These are phyloP conservation scores for Geotrichum cucujoidarum DNA, from an alignment of 1,139 yeast genomes.

Conservation along the genomic window DNA sequence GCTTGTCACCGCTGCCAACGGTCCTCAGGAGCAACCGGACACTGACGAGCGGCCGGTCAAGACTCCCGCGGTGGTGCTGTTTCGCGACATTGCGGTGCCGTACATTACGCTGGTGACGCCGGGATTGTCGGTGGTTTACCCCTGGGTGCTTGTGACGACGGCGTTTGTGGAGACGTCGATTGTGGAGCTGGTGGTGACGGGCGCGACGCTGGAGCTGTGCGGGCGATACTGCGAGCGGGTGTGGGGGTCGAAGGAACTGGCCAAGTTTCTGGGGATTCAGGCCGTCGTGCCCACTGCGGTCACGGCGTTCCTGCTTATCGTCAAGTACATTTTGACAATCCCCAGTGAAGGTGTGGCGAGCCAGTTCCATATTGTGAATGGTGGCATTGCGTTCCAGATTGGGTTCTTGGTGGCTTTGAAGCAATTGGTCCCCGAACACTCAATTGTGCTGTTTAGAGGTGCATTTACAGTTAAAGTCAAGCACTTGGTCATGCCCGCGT, in stretches of 20 bases:
- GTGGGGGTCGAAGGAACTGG: constrained; percentile 58
- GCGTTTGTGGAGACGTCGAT: constrained; percentile 65
- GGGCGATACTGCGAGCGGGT: constrained; percentile 49
- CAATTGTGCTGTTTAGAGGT: constrained; percentile 62
- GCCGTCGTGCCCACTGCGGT: constrained; percentile 57
- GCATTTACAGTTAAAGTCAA: constrained; percentile 58
- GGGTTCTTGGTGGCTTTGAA: constrained; percentile 82
- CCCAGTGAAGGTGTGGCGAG: constrained; percentile 22
- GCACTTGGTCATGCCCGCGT: constrained; percentile 62
- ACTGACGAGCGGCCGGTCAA: constrained; percentile 15
- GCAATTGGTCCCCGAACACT: constrained; percentile 86
- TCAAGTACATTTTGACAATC: constrained; percentile 35
- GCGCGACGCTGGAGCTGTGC: constrained; percentile 50
- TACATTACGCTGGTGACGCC: constrained; percentile 64
- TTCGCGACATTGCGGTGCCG: constrained; percentile 50
- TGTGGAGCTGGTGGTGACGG: constrained; percentile 47
- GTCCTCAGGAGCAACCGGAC: constrained; percentile 15
- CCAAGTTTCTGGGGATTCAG: constrained; percentile 53
- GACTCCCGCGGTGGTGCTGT: constrained; percentile 23
- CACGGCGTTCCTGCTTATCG: constrained; percentile 41
- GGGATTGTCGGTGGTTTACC: constrained; percentile 51
- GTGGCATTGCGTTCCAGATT: constrained; percentile 65
- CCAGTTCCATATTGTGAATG: constrained; percentile 47
- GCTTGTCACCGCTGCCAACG: constrained; percentile 20
- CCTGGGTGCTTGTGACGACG: constrained; percentile 73